Base-by-base conservation (phyloP, 129 eudicot species). In the Flaveria brownii region DNA sequence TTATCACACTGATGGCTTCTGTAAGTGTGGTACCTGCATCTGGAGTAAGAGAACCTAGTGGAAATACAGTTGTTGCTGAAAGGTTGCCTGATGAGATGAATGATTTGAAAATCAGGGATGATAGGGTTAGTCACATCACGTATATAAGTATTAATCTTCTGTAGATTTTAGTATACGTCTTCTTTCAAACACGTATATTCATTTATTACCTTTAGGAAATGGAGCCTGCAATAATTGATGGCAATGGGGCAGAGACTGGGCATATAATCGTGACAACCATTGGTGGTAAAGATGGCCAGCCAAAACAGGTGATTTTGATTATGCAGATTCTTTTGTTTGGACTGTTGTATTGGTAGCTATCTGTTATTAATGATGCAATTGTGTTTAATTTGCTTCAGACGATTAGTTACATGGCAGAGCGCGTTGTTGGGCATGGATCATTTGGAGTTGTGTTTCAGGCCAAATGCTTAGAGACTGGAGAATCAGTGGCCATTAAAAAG, bases 391-490 rank as follows among this genome's bases (percentile, higher is more conserved):
- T 82, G 60, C 59, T 62, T 61, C 86, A 92, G 98, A 92, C 96
- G 16, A 86, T 92, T 61, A 92, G 98, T 84, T 92, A 92, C 70
- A 92, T 92, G 98, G 98, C 98, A 13, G 98, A 92, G 84, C 93
- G 96, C 4, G 83, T 89, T 50, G 98, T 92, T 68, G 98, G 98
- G 33, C 93, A 89, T 51, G 98, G 98, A 71, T 92, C 98, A 2
- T 92, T 92, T 55, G 98, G 98, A 68, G 98, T 92, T 10, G 98
- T 92, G 28, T 92, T 92, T 49, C 98, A 92, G 97, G 97, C 97
- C 59, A 89, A 87, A 82, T 91, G 97, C 78, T 84, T 91, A 64
- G 97, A 91, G 75, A 91, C 97, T 15, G 97, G 97, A 63, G 97
- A 91, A 84, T 85, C 96, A 3, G 97, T 91, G 74, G 97, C 97